Evolutionary conservation across 2,329 filamentous ascomycete genomes (phyloP).

Genomic region (Celoporthe dispersa): DNA sequence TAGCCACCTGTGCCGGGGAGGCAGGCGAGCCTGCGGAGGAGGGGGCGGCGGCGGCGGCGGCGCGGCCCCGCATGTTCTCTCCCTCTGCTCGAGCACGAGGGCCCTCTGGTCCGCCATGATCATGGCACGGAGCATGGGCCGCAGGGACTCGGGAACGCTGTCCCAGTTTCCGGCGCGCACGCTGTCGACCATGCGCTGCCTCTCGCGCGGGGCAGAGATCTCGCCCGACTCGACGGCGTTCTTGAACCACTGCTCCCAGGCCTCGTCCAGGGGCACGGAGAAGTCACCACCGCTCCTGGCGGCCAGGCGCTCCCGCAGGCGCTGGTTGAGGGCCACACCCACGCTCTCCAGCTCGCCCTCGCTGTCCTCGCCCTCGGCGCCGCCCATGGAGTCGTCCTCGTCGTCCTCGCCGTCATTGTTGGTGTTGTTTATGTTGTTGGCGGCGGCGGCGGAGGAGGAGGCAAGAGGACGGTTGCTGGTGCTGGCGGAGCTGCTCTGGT

Average conservation of each 20-base stretch:
- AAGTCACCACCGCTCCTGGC: constrained; percentile 64
- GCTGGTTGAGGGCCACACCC: constrained; percentile 65
- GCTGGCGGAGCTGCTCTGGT: background rate
- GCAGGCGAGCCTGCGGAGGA: constrained; percentile 23
- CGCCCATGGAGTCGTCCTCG: constrained; percentile 17
- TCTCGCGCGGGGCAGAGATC: constrained; percentile 43
- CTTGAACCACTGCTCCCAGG: constrained; percentile 77
- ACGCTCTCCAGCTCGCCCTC: constrained; percentile 62
- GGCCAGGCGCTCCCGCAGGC: constrained; percentile 67
- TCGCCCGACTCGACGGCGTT: constrained; percentile 68
- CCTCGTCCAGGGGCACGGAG: constrained; percentile 66
- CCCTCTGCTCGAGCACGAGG: constrained; percentile 36
- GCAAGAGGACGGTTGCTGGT: constrained; percentile 13
- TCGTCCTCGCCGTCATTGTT: background rate
- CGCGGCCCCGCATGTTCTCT: constrained; percentile 28
- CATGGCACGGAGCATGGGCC: constrained; percentile 54
- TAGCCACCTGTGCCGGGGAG: constrained; percentile 17
- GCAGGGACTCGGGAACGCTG: constrained; percentile 61
- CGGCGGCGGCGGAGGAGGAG: too few species aligned
- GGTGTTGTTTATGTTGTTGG: too few species aligned
- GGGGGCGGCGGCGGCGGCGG: constrained; percentile 17
- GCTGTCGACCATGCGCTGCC: constrained; percentile 54
- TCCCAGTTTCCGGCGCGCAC: constrained; percentile 62
- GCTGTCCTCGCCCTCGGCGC: constrained; percentile 47
- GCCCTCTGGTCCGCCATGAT: constrained; percentile 45